Evolutionary conservation across 1,284 basidiomycete species (phyloP), one percentile per base, ranked within the genome.

Genomic region (Apiotrichum mycotoxinovorans): DNA sequence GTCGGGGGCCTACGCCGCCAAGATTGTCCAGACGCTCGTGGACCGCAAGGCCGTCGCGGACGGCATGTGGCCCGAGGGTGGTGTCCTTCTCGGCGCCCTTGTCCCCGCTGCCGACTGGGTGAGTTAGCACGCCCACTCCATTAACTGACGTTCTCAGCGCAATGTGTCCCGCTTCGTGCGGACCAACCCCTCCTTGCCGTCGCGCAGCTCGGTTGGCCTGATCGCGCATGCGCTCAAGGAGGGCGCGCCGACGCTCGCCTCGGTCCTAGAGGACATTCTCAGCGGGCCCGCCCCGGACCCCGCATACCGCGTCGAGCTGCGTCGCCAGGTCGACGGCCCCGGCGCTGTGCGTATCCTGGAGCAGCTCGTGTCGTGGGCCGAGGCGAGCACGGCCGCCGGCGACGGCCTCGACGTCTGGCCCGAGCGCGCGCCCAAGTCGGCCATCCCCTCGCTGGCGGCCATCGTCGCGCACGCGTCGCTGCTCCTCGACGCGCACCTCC

Each of bases 401-500:
- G 60, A 67, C 23, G 66, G 66, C 0, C 61, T 74, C 15, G 48
- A 56, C n/a, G 60, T 56, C 0, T 74, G 73, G 71, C 64, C 67
- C 33, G 55, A 64, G 47, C 26, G 53, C n/a, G 20, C 38, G 22
- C 47, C 30, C 14, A 43, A 48, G 26, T 52, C 45, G 12, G 51
- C 12, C 56, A 64, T 34, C 40, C 64, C 40, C 18, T 34, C 54
- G 1, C 48, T 62, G 38, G 22, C 35, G 2, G 22, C 54, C 10
- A 49, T 73, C 26, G 64, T 76, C 38, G 52, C 61, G 22, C 72
- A 77, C 62, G 63, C 70, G 15, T 67, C 68, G 12, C 54, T 68
- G 9, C 56, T 77, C n/a, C 69, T 78, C 35, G 76, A 78, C 64
- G 67, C 76, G 1, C 74, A 75, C 58, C 66, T 75, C n/a, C 72